Evolutionary conservation across 2,329 filamentous ascomycete genomes (phyloP).

Genomic region (Claviceps humidiphila): DNA sequence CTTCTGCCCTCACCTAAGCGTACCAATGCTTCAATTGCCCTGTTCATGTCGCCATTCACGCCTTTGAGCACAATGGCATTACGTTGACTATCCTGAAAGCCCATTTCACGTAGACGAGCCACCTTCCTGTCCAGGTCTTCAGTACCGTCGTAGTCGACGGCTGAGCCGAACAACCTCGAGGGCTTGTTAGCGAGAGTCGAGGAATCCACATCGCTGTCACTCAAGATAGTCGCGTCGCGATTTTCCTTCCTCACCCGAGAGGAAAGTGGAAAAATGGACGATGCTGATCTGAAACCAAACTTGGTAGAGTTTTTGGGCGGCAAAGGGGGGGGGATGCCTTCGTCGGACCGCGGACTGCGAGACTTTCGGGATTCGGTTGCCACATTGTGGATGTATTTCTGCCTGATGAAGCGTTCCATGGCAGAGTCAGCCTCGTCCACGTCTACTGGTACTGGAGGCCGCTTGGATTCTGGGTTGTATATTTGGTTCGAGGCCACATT

Average conservation of each 20-base stretch:
- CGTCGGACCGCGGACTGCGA: constrained; percentile 39
- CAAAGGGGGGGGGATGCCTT: constrained; percentile 44
- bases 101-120: constrained; percentile 71
- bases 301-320: constrained; percentile 53
- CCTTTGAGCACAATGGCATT: constrained; percentile 74
- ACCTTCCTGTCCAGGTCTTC: constrained; percentile 66
- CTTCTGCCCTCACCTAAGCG: constrained; percentile 61
- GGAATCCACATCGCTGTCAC: constrained; percentile 14
- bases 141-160: constrained; percentile 38
- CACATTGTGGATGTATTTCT: constrained; percentile 68
- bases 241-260: constrained; percentile 46
- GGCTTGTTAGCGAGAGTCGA: constrained; percentile 45
- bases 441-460: constrained; percentile 75
- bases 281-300: constrained; percentile 43
- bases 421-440: constrained; percentile 84
- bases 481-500: constrained; percentile 75
- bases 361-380: constrained; percentile 24
- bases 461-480: constrained; percentile 77
- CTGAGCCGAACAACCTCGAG: constrained; percentile 56
- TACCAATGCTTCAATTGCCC: constrained; percentile 71
- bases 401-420: constrained; percentile 89
- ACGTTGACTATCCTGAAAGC: constrained; percentile 70
- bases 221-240: constrained; percentile 17
- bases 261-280: constrained; percentile 54
- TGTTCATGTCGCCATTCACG: constrained; percentile 73